Conservation (phyloP, 495 filamentous ascomycete species). For the Aspergillus asperescens region DNA sequence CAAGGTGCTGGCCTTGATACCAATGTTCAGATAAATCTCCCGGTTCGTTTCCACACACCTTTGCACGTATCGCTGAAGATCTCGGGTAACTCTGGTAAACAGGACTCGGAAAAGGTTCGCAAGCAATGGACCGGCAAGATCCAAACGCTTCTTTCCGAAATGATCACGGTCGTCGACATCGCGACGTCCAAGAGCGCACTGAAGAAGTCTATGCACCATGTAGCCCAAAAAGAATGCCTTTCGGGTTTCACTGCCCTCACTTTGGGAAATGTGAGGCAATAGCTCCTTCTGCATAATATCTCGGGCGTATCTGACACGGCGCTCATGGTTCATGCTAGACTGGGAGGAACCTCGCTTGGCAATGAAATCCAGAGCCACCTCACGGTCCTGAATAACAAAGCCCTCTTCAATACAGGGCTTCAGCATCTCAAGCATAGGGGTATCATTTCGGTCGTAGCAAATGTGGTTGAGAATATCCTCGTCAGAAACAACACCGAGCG, state of each 20-base stretch:
- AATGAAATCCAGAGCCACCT: slow-evolving; percentile 94
- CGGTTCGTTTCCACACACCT: slow-evolving; percentile 81
- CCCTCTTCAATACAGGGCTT: slow-evolving; percentile 96
- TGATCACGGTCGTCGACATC: slow-evolving; percentile 97
- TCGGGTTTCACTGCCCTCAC: slow-evolving; percentile 89
- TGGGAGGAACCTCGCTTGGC: slow-evolving; percentile 79
- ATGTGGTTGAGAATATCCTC: slow-evolving; percentile 98
- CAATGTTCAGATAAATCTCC: slow-evolving; percentile 84
- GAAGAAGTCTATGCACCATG: slow-evolving; percentile 92
- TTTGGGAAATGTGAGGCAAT: slow-evolving; percentile 92
- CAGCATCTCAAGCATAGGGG: slow-evolving; percentile 93
- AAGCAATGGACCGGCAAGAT: slow-evolving; percentile 89
- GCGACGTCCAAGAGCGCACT: slow-evolving; percentile 82
- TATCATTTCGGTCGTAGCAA: slow-evolving; percentile 91
- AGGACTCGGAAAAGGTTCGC: slow-evolving; percentile 87
- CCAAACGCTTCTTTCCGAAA: slow-evolving; percentile 96
- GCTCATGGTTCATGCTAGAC: slow-evolving; percentile 66
- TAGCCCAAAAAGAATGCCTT: slow-evolving; percentile 99
- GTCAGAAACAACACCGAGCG: slow-evolving; percentile 92
- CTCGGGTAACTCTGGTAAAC: slow-evolving; percentile 79
- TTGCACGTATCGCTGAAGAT: slow-evolving; percentile 84
- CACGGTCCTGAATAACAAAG: slow-evolving; percentile 90
- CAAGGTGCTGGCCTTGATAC: slow-evolving; percentile 83
- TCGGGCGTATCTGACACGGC: slow-evolving; percentile 82
- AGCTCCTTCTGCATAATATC: slow-evolving; percentile 97